phyloP scores from a whole-genome alignment of 2,329 filamentous ascomycete genomes.

The Hypoxylon sp. region DNA sequence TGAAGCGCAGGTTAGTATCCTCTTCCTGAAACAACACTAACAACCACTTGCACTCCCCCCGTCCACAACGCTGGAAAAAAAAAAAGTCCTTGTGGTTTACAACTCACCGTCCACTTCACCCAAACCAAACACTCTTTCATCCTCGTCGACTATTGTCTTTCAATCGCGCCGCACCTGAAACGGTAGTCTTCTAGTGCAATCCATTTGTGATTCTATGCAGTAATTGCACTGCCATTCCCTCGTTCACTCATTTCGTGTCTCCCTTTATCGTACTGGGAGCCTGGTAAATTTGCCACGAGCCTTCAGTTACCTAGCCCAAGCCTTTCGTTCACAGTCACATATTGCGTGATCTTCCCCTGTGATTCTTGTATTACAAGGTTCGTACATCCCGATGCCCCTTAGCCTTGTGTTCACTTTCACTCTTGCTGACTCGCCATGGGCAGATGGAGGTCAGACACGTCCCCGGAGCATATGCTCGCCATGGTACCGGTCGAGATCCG shows the following conservation, averaged over 20 bases:
- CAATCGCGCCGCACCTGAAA: neutral
- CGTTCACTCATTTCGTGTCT: neutral
- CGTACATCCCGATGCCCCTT: neutral
- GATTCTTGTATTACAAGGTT: neutral
- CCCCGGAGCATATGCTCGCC: slow-evolving; percentile 23
- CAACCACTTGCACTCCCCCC: neutral
- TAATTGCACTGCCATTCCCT: slow-evolving; percentile 10
- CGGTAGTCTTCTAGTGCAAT: slow-evolving; percentile 6
- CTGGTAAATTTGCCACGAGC: neutral
- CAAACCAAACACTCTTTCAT: neutral
- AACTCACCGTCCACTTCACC: slow-evolving; percentile 4
- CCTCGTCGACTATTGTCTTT: neutral
- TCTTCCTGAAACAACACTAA: slow-evolving; percentile 35
- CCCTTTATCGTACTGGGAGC: neutral
- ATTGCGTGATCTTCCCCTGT: neutral
- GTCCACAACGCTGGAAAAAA: slow-evolving; percentile 1
- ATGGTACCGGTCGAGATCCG: slow-evolving; percentile 9
- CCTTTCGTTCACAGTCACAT: neutral
- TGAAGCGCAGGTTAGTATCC: slow-evolving; percentile 9
- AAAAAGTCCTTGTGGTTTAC: slow-evolving; percentile 6
- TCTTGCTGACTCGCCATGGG: neutral
- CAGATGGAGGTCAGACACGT: slow-evolving; percentile 21
- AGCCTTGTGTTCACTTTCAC: neutral
- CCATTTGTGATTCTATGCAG: slow-evolving; percentile 1
- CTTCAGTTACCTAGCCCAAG: neutral